Conservation (phyloP, 257 asterid genomes). For the Gentiana straminea region DNA sequence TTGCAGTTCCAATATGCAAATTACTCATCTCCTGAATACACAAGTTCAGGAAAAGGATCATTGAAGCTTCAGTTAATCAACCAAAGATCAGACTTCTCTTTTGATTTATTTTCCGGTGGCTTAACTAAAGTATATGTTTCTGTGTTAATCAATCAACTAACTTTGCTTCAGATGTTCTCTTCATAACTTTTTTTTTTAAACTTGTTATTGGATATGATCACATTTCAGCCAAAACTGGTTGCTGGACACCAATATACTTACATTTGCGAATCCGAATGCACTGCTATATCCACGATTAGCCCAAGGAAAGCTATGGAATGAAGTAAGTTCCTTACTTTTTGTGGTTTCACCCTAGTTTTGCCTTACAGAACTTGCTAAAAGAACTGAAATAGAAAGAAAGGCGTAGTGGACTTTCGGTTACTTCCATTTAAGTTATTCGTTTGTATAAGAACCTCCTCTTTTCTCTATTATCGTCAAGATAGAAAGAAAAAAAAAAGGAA, state of each 20-base stretch:
- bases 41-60: conserved; percentile 48
- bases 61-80: conserved; percentile 67
- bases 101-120: conserved; percentile 73
- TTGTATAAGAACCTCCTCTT: too few relatives aligned
- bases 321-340: conserved; percentile 33
- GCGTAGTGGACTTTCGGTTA: too few relatives aligned
- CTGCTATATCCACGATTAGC: conserved; percentile 88
- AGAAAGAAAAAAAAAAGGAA: too few relatives aligned
- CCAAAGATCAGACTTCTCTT: conserved; percentile 69
- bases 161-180: too few relatives aligned
- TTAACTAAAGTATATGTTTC: conserved; percentile 51
- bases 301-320: conserved; percentile 76
- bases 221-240: conserved; percentile 62
- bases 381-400: too few relatives aligned
- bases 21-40: conserved; percentile 42
- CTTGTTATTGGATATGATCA: neutral
- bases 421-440: too few relatives aligned
- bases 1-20: conserved; percentile 74
- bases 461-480: too few relatives aligned
- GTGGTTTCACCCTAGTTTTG: too few relatives aligned
- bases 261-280: conserved; percentile 68
- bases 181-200: too few relatives aligned
- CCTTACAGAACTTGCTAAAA: too few relatives aligned
- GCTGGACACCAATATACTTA: conserved; percentile 45
- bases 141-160: too few relatives aligned